These are phyloP conservation scores for Pilatotrama ljubarskyi DNA, from an alignment of 768 basidiomycete species.

Conservation along the genomic window DNA sequence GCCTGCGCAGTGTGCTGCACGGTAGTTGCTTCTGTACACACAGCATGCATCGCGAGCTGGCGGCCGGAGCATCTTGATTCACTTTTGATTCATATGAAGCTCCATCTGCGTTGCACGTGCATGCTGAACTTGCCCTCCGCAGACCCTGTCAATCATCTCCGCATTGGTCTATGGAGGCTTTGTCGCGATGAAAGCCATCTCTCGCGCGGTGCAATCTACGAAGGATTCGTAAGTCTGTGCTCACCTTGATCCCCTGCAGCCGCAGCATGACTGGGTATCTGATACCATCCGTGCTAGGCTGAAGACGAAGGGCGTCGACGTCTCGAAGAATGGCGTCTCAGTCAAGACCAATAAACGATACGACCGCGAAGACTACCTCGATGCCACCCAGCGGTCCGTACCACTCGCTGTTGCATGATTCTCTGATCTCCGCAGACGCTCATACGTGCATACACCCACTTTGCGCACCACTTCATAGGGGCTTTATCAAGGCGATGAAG, in stretches of 20 bases:
- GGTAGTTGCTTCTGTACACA: no score
- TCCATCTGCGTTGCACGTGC: not conserved
- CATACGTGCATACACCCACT: not conserved
- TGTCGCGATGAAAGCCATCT: conserved; percentile 39
- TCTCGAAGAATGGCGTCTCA: conserved; percentile 62
- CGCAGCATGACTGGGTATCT: not conserved
- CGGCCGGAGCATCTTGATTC: no score
- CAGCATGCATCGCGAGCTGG: no score
- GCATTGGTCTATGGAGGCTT: conserved; percentile 47
- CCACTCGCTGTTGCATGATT: not conserved
- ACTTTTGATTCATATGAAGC: not conserved
- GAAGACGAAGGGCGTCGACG: conserved; percentile 53
- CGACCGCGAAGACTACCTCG: conserved; percentile 64
- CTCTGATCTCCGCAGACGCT: not conserved
- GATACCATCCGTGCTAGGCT: conserved; percentile 40
- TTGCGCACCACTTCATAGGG: conserved; percentile 34
- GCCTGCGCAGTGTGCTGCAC: no score
- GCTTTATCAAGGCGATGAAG: conserved; percentile 52
- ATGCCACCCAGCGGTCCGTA: conserved; percentile 70
- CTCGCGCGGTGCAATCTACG: conserved; percentile 46
- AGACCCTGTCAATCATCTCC: conserved; percentile 52
- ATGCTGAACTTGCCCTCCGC: not conserved
- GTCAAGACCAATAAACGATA: conserved; percentile 63
- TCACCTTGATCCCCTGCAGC: not conserved
- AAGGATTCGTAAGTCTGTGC: conserved; percentile 54